phyloP scores from a whole-genome alignment of 805 yeast genomes.

The Barnettozyma vustinii region DNA sequence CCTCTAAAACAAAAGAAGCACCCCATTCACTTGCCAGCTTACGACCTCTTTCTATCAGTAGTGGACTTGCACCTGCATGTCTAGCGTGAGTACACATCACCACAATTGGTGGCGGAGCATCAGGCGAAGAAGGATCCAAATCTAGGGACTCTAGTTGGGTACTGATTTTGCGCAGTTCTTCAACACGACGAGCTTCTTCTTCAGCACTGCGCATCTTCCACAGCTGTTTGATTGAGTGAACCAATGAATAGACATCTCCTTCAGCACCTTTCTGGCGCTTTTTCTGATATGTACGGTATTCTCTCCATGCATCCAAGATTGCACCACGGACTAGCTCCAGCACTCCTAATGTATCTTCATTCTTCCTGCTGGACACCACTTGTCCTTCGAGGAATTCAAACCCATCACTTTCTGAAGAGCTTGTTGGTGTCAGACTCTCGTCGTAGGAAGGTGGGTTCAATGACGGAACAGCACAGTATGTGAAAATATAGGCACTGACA shows the following conservation, averaged over 20 bases:
- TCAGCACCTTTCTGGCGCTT: slow-evolving; percentile 63
- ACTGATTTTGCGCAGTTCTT: slow-evolving; percentile 27
- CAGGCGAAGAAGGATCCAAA: slow-evolving; percentile 32
- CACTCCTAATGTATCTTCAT: slow-evolving; percentile 18
- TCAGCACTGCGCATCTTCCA: slow-evolving; percentile 40
- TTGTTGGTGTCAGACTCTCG: slow-evolving; percentile 14
- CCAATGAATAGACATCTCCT: slow-evolving; percentile 57
- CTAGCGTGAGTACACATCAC: slow-evolving; percentile 60
- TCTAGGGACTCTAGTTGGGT: slow-evolving; percentile 28
- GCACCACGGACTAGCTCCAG: slow-evolving; percentile 47
- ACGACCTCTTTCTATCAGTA: slow-evolving; percentile 51
- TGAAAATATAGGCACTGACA: slow-evolving; percentile 68
- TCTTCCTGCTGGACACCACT: slow-evolving; percentile 1
- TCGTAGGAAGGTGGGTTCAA: slow-evolving; percentile 55
- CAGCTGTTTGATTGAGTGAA: slow-evolving; percentile 50
- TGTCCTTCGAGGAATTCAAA: neutral
- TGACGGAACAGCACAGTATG: slow-evolving; percentile 66
- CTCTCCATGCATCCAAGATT: slow-evolving; percentile 69
- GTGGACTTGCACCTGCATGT: slow-evolving; percentile 55
- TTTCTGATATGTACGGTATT: slow-evolving; percentile 48
- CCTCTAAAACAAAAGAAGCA: slow-evolving; percentile 61
- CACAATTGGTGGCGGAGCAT: slow-evolving; percentile 58
- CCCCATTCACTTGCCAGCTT: slow-evolving; percentile 56
- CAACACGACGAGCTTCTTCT: slow-evolving; percentile 27
- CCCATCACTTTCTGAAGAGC: neutral